A percentile compares a stretch with the other conserved stretches of the same genome.
phyloP scores from a whole-genome alignment of 148 eudicot genomes.

The Rhododendron vialii region DNA sequence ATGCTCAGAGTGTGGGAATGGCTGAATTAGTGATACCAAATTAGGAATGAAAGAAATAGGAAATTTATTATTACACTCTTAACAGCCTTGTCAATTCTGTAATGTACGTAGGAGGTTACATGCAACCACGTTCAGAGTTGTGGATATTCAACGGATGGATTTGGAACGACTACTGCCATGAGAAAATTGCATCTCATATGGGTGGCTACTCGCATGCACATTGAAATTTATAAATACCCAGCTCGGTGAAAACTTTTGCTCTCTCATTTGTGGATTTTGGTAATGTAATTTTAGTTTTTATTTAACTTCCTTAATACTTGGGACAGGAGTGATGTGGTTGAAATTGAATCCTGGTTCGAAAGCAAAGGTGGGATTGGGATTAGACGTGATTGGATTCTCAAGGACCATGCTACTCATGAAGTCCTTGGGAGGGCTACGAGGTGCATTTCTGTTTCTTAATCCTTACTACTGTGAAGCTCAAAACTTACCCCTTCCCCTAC shows the following conservation, averaged over 20 bases:
- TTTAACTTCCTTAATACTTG: slow-evolving; percentile 1
- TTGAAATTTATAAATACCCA: slow-evolving; percentile 87
- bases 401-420: slow-evolving; percentile 72
- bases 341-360: slow-evolving; percentile 97
- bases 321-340: slow-evolving; percentile 85
- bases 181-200: slow-evolving; percentile 88
- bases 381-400: slow-evolving; percentile 86
- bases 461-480: neutral
- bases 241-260: slow-evolving; percentile 46
- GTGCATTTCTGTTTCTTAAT: slow-evolving; percentile 21
- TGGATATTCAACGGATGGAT: slow-evolving; percentile 95
- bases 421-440: slow-evolving; percentile 92
- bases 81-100: neutral
- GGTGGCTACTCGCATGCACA: slow-evolving; percentile 98
- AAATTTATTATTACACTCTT: too few relatives aligned
- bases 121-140: slow-evolving; percentile 91
- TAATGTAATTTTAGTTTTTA: neutral
- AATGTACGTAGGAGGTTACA: slow-evolving; percentile 87
- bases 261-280: neutral
- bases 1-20: neutral
- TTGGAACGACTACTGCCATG: slow-evolving; percentile 92
- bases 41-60: too few relatives aligned
- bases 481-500: neutral
- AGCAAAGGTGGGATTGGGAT: slow-evolving; percentile 86
- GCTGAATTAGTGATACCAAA: too few relatives aligned